Evolutionary conservation across 345 rosid species (phyloP).

Genomic region (Eucalyptus lansdowneana): DNA sequence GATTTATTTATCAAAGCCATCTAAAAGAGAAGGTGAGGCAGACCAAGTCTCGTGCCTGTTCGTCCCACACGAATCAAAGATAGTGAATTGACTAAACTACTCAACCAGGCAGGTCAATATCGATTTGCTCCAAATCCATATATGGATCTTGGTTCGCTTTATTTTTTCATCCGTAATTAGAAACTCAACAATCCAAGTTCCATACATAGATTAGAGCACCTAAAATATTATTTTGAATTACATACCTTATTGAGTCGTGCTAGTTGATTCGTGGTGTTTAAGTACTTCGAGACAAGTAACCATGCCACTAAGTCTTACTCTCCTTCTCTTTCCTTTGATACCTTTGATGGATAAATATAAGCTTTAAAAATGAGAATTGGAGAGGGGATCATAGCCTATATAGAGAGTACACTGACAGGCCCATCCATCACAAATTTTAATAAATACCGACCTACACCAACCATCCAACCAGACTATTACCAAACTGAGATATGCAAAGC

Average conservation of each 20-base stretch:
- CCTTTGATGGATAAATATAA: not conserved
- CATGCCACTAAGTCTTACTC: not conserved
- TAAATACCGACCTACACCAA: not conserved
- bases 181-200: not conserved
- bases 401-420: not conserved
- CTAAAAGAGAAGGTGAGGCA: not conserved
- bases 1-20: not conserved
- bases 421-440: not conserved
- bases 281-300: not conserved
- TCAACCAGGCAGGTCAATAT: not conserved
- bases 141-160: not conserved
- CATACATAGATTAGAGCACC: not conserved
- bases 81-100: not conserved
- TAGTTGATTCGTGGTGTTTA: no score
- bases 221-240: not conserved
- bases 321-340: not conserved
- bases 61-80: not conserved
- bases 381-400: not conserved
- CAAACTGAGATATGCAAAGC: not conserved
- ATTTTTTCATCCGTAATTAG: not conserved
- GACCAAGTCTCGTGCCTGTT: not conserved
- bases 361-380: not conserved
- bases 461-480: not conserved
- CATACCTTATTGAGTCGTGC: not conserved
- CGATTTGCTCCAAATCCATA: not conserved